phyloP scores from a whole-genome alignment of 352 stramenopile species.

The Globisporangium barbulae region DNA sequence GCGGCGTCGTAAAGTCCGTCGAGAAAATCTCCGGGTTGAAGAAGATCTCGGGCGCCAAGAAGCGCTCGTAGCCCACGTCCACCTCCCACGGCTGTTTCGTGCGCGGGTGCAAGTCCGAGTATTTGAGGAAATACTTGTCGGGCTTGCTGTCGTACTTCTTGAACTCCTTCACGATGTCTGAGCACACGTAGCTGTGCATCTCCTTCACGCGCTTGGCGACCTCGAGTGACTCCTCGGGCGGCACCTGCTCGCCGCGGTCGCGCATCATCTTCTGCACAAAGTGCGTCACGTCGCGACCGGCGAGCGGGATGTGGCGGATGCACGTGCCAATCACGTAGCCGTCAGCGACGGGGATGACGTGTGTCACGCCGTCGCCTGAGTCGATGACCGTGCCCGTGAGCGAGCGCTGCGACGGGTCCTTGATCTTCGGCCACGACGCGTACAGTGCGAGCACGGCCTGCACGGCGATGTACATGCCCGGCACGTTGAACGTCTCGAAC shows the following conservation, averaged over 20 bases:
- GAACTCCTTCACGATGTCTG: constrained; percentile 94
- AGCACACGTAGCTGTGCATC: constrained; percentile 94
- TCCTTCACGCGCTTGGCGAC: constrained; percentile 93
- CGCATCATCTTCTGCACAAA: constrained; percentile 94
- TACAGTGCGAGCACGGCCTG: constrained; percentile 94
- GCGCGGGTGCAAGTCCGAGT: constrained; percentile 70
- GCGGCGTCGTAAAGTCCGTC: constrained; percentile 89
- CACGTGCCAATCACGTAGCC: constrained; percentile 95
- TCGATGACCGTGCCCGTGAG: constrained; percentile 94
- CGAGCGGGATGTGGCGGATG: constrained; percentile 94
- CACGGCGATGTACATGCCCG: constrained; percentile 93
- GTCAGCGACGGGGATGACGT: constrained; percentile 93
- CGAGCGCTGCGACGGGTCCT: constrained; percentile 81
- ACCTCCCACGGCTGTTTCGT: constrained; percentile 86
- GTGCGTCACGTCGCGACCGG: constrained; percentile 93
- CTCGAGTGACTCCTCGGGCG: constrained; percentile 90
- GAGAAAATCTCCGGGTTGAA: constrained; percentile 97
- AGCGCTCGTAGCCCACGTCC: constrained; percentile 93
- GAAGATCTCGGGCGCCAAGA: constrained; percentile 95
- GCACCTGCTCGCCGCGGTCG: constrained; percentile 89
- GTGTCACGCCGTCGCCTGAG: constrained; percentile 92
- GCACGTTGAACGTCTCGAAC: constrained; percentile 97
- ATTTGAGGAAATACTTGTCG: constrained; percentile 90
- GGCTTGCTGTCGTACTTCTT: constrained; percentile 94
- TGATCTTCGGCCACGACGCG: constrained; percentile 92